Percentiles rank a stretch among this genome's conserved stretches.
These are phyloP conservation scores for Nephelium lappaceum DNA, from an alignment of 345 rosid species.

Conservation along the genomic window DNA sequence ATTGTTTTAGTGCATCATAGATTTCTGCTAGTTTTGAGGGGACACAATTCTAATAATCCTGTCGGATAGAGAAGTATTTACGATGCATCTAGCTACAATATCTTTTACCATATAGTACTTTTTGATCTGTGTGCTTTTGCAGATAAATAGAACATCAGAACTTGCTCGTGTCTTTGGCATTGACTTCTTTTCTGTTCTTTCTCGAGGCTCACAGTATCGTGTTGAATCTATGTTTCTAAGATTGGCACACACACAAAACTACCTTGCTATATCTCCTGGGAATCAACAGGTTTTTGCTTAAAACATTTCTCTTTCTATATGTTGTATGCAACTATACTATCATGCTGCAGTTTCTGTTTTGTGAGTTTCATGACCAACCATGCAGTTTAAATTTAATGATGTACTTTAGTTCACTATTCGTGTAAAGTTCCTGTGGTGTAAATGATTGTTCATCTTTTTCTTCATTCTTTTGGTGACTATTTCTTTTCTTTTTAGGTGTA, in stretches of 20 bases:
- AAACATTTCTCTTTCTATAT: not conserved
- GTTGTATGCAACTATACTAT: not conserved
- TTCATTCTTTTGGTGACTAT: not conserved
- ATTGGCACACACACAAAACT: constrained; percentile 93
- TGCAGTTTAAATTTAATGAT: not conserved
- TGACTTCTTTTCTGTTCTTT: constrained; percentile 96
- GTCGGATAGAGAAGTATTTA: not conserved
- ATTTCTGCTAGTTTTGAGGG: not conserved
- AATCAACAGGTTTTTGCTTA: constrained; percentile 65
- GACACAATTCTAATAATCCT: not conserved
- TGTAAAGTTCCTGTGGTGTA: not conserved
- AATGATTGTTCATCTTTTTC: not conserved
- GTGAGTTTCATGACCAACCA: not conserved
- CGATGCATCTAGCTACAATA: not conserved
- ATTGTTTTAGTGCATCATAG: not conserved
- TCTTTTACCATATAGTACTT: constrained; percentile 6
- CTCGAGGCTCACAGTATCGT: constrained; percentile 97
- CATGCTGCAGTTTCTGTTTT: not conserved
- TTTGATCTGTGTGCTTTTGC: constrained; percentile 34
- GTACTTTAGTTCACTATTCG: no score
- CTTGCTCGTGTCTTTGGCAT: constrained; percentile 98
- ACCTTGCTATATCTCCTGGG: constrained; percentile 95
- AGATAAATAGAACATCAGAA: constrained; percentile 97
- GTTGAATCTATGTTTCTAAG: constrained; percentile 97
- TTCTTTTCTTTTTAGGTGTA: not conserved